Evolutionary conservation across 148 eudicot species (phyloP).

Genomic region (Pharnaceum exiguum): DNA sequence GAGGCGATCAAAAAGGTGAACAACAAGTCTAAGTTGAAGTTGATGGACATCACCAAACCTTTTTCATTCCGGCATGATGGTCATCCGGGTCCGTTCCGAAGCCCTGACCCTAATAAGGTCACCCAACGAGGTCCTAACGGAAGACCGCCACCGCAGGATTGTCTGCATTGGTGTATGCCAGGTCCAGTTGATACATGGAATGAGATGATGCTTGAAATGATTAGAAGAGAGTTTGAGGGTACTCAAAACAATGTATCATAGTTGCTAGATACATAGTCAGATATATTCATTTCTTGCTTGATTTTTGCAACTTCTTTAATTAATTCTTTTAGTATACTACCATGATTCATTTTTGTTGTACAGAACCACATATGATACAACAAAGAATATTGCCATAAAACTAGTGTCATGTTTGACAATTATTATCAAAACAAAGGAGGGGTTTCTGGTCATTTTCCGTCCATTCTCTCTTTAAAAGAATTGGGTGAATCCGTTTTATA

Average conservation of each 20-base stretch:
- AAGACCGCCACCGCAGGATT: slow-evolving; percentile 90
- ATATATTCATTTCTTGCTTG: too few species aligned
- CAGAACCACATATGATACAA: too few species aligned
- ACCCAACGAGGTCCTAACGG: slow-evolving; percentile 67
- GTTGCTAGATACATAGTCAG: neutral
- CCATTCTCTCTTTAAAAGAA: too few species aligned
- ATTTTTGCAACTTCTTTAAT: too few species aligned
- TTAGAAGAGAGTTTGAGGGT: slow-evolving; percentile 44
- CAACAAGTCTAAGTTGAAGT: slow-evolving; percentile 49
- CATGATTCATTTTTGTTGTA: too few species aligned
- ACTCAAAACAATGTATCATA: neutral
- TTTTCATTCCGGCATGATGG: slow-evolving; percentile 83
- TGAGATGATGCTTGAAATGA: slow-evolving; percentile 67
- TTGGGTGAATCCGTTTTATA: too few species aligned
- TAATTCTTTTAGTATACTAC: too few species aligned
- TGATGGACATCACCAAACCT: slow-evolving; percentile 73
- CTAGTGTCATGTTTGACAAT: too few species aligned
- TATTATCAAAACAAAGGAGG: too few species aligned
- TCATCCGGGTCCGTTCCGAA: slow-evolving; percentile 83
- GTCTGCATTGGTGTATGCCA: slow-evolving; percentile 98
- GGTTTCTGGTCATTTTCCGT: too few species aligned
- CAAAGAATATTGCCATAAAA: too few species aligned
- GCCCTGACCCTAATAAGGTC: slow-evolving; percentile 50
- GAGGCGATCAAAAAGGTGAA: slow-evolving; percentile 40
- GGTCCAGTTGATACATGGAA: slow-evolving; percentile 95